Evolutionary conservation across 202 grass and related monocot species (phyloP), one percentile per base, ranked within the genome.

Genomic region (Setaria italica): DNA sequence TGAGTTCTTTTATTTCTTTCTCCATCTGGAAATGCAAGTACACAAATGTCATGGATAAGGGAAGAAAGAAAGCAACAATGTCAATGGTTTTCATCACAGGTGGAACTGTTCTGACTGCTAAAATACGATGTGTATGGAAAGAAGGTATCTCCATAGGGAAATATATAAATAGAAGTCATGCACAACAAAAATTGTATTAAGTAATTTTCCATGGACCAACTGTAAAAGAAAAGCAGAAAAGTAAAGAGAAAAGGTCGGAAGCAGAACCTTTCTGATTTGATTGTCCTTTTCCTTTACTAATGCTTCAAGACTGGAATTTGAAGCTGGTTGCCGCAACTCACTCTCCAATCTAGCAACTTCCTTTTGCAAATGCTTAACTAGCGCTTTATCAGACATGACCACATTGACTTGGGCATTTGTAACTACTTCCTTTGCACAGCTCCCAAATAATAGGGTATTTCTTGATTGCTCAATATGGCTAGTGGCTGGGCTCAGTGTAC

Each of bases 301-400:
- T 81, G 77, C 67, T 89, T 99, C 96, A 16, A 92, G 84, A 70
- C 37, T 89, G 32, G 88, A 91, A 85, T 74, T 82, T 72, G 92
- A 84, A 83, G 81, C 86, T 65, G 96, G 93, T 55, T 88, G 85
- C 15, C 84, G 81, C 71, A 96, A 86, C 74, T 94, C 93, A 69
- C 91, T 90, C 91, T 99, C 96, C 90, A 99, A 89, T 65, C 91
- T 90, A 79, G 96, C 96, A 82, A 99, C 76, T 84, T 99, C 96
- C 39, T 85, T 99, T 84, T 94, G 93, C 82, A 95, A 90, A 70
- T 99, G 96, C 79, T 92, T 99, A 87, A 99, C 93, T 56, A 99
- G 85, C 43, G 96, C 85, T 88, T 95, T 99, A 79, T 99, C 96
- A 82, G 96, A 99, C 93, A 99, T 88, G 62, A 97, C 95, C 50